Evolutionary conservation across 2,329 filamentous ascomycete genomes (phyloP).

Genomic region (Nothopassalora personata): DNA sequence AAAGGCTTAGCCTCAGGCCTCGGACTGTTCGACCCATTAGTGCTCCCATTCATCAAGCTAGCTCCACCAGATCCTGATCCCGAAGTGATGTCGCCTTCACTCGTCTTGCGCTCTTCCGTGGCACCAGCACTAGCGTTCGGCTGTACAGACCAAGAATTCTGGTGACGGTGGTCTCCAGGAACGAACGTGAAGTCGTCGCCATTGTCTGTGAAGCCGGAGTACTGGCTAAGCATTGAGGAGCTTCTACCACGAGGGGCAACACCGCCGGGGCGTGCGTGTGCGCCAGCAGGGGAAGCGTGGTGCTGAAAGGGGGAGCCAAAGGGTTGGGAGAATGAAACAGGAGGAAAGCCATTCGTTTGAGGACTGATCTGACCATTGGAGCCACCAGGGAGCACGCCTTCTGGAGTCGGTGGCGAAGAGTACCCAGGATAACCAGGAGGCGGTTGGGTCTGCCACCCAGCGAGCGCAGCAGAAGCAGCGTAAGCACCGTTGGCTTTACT

Average conservation of each 20-base stretch:
- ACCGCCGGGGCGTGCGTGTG: slow-evolving; percentile 8
- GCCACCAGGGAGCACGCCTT: slow-evolving; percentile 53
- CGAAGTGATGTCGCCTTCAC: slow-evolving; percentile 19
- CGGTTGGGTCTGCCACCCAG: slow-evolving; percentile 24
- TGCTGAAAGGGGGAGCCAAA: slow-evolving; percentile 25
- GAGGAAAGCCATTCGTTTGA: slow-evolving; percentile 17
- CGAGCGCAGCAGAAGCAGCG: slow-evolving; percentile 32
- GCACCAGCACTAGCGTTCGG: slow-evolving; percentile 12
- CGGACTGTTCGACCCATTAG: slow-evolving; percentile 31
- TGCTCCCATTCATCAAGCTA: slow-evolving; percentile 22
- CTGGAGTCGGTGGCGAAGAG: slow-evolving; percentile 51
- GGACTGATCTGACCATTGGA: slow-evolving; percentile 34
- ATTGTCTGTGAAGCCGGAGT: slow-evolving; percentile 47
- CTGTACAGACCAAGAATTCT: slow-evolving; percentile 24
- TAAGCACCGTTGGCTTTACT: slow-evolving; percentile 38
- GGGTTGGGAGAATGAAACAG: slow-evolving; percentile 16
- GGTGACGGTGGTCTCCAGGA: slow-evolving; percentile 14
- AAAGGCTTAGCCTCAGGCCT: slow-evolving; percentile 32
- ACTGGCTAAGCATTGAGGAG: slow-evolving; percentile 49
- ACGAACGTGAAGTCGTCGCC: slow-evolving; percentile 26
- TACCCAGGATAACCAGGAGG: slow-evolving; percentile 22
- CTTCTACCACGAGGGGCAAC: slow-evolving; percentile 40
- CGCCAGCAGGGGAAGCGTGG: slow-evolving; percentile 11
- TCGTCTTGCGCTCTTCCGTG: slow-evolving; percentile 20
- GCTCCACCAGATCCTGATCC: slow-evolving; percentile 21